Evolutionary conservation across 1,139 yeast species (phyloP), one percentile per base, ranked within the genome.

Genomic region (Magnusiomyces fungicola): DNA sequence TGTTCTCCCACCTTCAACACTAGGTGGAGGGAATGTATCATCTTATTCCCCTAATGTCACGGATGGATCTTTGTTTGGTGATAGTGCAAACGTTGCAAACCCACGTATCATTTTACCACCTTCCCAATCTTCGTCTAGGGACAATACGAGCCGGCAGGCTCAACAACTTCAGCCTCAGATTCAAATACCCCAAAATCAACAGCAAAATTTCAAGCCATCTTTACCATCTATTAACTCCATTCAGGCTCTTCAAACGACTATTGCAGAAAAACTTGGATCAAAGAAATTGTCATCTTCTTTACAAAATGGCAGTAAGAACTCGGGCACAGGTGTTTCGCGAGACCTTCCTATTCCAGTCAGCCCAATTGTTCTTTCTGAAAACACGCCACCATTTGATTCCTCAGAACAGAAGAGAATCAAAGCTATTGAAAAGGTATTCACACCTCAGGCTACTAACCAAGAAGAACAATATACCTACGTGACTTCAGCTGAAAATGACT

Each of bases 211-310:
- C 25, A 41, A 41, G 12, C 19, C 38, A 5, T 25, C 36, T 2
- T 33, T 45, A 10, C 53, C 54, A 12, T 45, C 51, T 2, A 24
- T 50, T 37, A 43, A 40, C 30, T 47, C 53, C 30, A 52, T 52
- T 19, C 50, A 52, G 25, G 54, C 50, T 2, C 45, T 52, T 22
- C 54, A 50, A 33, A 34, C 36, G 14, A 48, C 54, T 10, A 52
- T 52, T 52, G 54, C 54, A 7, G 46, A 50, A 34, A 52, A 52
- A 22, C 50, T 52, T 16, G 30, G 30, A 4, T 25, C 43, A 30
- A 39, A 39, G 32, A 39, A 39, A 39, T 24, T 25, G 30, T 19
- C 18, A 24, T 21, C 10, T 25, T 30, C 25, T 7, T 39, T 34
- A 14, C 38, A 34, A 34, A 34, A 34, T 18, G 38, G 19, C 16